These are phyloP conservation scores for Tricholoma hemisulphureum DNA, from an alignment of 768 basidiomycete genomes.

Conservation along the genomic window DNA sequence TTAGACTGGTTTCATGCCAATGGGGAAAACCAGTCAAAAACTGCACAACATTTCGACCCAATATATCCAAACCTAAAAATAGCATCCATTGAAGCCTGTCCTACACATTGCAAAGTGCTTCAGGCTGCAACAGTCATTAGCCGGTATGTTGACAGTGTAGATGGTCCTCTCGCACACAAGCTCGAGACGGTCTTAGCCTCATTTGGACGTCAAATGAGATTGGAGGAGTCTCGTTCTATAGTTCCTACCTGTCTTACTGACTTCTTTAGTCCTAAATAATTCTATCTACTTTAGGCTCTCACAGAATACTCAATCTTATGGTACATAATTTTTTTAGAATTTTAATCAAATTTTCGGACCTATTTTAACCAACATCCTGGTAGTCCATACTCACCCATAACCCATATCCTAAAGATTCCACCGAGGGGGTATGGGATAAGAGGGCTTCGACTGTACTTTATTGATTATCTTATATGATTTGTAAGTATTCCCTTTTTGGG, in stretches of 20 bases:
- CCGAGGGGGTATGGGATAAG: neutral
- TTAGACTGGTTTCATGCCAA: no score
- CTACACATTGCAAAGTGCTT: conserved; percentile 5
- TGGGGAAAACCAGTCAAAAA: no score
- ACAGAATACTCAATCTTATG: neutral
- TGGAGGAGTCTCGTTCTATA: conserved; percentile 6
- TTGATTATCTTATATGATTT: no score
- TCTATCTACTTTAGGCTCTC: neutral
- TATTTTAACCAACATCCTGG: neutral
- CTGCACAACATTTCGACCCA: no score
- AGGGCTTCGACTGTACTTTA: neutral
- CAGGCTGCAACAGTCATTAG: conserved; percentile 4
- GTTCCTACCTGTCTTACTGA: conserved; percentile 3
- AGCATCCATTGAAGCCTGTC: no score
- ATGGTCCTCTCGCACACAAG: conserved; percentile 10
- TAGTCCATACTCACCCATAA: neutral
- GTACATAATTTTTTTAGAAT: neutral
- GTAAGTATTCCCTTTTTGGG: no score
- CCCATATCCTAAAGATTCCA: neutral
- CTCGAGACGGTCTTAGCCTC: conserved; percentile 8
- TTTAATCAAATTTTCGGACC: neutral
- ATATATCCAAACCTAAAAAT: no score
- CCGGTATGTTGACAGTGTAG: conserved; percentile 4
- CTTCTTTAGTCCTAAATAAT: conserved; percentile 5
- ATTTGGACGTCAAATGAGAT: conserved; percentile 7